Evolutionary conservation across 179 eudicot species (phyloP).

Genomic region (Carnegiea gigantea): DNA sequence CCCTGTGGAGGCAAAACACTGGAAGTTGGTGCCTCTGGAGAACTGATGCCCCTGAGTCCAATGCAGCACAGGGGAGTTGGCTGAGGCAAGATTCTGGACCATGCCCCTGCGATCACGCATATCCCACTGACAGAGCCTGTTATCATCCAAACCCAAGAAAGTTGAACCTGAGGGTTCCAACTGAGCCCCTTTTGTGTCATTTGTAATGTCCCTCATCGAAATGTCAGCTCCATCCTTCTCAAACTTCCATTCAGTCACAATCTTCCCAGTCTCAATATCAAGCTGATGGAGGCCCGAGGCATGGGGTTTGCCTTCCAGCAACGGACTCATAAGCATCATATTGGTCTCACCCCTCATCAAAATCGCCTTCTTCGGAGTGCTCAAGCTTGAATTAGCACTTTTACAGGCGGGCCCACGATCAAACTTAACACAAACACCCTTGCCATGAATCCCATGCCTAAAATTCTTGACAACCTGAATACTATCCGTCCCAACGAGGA

Average conservation of each 20-base stretch:
- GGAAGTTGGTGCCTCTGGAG: constrained; percentile 87
- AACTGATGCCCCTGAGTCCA: constrained; percentile 98
- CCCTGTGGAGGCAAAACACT: constrained; percentile 91
- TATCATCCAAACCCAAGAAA: constrained; percentile 90
- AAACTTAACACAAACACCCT: constrained; percentile 84
- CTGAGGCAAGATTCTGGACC: constrained; percentile 60
- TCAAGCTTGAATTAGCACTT: constrained; percentile 20
- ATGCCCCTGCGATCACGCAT: constrained; percentile 80
- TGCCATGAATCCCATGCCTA: constrained; percentile 94
- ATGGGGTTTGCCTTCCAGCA: constrained; percentile 67
- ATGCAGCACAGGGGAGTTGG: constrained; percentile 68
- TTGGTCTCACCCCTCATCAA: constrained; percentile 94
- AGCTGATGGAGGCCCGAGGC: constrained; percentile 72
- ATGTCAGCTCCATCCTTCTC: constrained; percentile 85
- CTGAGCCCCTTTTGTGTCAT: constrained; percentile 79
- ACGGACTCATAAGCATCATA: constrained; percentile 91
- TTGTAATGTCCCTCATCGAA: constrained; percentile 83
- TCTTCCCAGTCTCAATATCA: constrained; percentile 93
- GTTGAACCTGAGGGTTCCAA: constrained; percentile 89
- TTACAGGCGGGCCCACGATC: constrained; percentile 31
- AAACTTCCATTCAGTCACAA: constrained; percentile 91
- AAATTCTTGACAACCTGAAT: constrained; percentile 96
- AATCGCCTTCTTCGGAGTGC: constrained; percentile 78
- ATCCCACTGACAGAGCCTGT: constrained; percentile 90
- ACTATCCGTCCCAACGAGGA: constrained; percentile 67